Evolutionary conservation across 352 stramenopile species (phyloP).

Genomic region (Aphanomyces cochlioides): DNA sequence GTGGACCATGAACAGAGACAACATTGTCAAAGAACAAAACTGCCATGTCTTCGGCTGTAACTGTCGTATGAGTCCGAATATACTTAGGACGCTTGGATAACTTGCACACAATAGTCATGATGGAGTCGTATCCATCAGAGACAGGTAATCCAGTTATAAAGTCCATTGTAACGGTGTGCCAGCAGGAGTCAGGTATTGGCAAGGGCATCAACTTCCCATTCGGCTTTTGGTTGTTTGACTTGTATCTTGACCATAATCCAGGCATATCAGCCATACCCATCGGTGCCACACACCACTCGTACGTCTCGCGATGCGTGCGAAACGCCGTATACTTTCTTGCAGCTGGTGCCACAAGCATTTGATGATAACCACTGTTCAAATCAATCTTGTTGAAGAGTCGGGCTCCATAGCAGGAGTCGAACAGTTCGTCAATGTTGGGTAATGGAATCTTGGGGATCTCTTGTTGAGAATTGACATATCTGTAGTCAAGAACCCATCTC

Average conservation of each 20-base stretch:
- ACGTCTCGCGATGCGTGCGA: conserved; percentile 16
- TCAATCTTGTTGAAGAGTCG: conserved; percentile 26
- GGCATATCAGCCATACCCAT: conserved; percentile 27
- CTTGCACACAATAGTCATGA: neutral
- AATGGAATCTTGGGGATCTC: conserved; percentile 32
- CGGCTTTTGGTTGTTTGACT: neutral
- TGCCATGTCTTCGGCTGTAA: neutral
- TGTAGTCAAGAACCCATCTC: conserved; percentile 33
- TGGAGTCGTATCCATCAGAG: too few relatives aligned
- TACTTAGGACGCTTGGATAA: neutral
- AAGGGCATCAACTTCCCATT: neutral
- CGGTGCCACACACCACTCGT: conserved; percentile 21
- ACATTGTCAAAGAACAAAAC: neutral
- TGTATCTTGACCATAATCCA: conserved; percentile 8
- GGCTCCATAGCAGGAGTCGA: conserved; percentile 23
- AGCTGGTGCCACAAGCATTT: conserved; percentile 9
- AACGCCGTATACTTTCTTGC: conserved; percentile 24
- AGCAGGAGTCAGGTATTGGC: neutral
- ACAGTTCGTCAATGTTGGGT: conserved; percentile 32
- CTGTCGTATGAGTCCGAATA: neutral
- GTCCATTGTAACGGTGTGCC: neutral
- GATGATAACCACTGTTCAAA: conserved; percentile 29
- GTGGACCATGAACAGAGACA: neutral
- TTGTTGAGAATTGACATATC: conserved; percentile 30
- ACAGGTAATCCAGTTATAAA: conserved; percentile 4